These are phyloP conservation scores for Daldinia concentrica DNA, from an alignment of 495 filamentous ascomycete genomes.

Conservation along the genomic window DNA sequence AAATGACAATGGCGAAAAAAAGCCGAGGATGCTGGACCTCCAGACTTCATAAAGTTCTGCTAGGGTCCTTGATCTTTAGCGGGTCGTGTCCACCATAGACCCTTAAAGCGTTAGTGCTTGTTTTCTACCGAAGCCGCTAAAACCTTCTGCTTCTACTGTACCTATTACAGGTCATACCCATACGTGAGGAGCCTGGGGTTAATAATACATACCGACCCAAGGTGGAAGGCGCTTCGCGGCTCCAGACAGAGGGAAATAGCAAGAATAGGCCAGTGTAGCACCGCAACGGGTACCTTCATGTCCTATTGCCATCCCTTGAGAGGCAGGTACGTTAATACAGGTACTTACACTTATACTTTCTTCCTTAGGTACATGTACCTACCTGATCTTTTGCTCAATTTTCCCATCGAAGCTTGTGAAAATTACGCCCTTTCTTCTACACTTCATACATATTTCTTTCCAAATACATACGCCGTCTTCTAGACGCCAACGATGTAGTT, in stretches of 20 bases:
- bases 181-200: not conserved
- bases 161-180: constrained; percentile 4
- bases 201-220: constrained; percentile 22
- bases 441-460: constrained; percentile 15
- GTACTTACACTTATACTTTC: not conserved
- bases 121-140: constrained; percentile 37
- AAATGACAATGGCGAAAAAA: constrained; percentile 4
- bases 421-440: constrained; percentile 20
- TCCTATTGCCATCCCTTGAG: constrained; percentile 26
- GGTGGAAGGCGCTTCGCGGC: constrained; percentile 39
- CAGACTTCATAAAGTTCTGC: not conserved
- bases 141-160: constrained; percentile 12
- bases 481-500: not conserved
- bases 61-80: constrained; percentile 39
- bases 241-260: constrained; percentile 21
- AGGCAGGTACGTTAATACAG: constrained; percentile 20
- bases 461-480: constrained; percentile 12
- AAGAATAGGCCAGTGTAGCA: constrained; percentile 25
- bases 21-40: constrained; percentile 8
- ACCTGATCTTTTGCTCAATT: constrained; percentile 11
- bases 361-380: not conserved
- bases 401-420: constrained; percentile 13
- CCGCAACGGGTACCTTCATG: constrained; percentile 23
- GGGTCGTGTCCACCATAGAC: constrained; percentile 35
- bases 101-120: constrained; percentile 35